Evolutionary conservation across 176 grass and related monocot species (phyloP), one percentile per base, ranked within the genome.

Genomic region (Eragrostis curvula): DNA sequence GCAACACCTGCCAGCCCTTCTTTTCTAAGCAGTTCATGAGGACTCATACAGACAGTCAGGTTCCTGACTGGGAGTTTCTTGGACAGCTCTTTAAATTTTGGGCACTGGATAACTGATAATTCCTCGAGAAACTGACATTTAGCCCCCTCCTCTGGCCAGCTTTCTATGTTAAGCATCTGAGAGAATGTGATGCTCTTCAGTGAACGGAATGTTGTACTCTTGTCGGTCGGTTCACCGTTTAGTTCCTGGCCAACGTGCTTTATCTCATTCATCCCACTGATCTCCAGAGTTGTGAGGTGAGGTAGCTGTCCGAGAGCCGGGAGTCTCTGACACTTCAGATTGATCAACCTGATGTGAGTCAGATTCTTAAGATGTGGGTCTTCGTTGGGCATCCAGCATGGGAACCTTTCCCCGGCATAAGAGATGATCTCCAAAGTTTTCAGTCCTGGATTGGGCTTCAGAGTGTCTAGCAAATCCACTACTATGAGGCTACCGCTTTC

Each of bases 321-420:
- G 39, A 68, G 65, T 12, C 36, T 43, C 3, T 9, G 20, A 42
- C 65, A 68, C 32, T 68, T 68, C 39, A 68, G 39, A 43, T 68
- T 68, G 40, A 68, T n/a, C 39, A 68, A 43, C 14, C 65, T 68
- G 65, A 68, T 41, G 39, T 68, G 36, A 68, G 65, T 39, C 16
- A 68, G 65, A 2, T 68, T 68, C 15, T 20, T 20, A n/a, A 68
- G 36, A 7, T 68, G 65, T 68, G 36, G 36, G 18, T 11, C 18
- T 43, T 20, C n/a, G 8, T 42, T 43, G 65, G 65, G 7, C 36
- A 68, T 68, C 36, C 65, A 68, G 65, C 36, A n/a, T n/a, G 65
- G 65, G 65, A 68, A 68, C 18, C 36, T 42, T n/a, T 68, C 65
- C 32, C 65, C 65, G n/a, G 65, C 65, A 43, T 68, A 68, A 68